phyloP scores from a whole-genome alignment of 192 early-diverging fungal genomes.

The Coemansia sp. region DNA sequence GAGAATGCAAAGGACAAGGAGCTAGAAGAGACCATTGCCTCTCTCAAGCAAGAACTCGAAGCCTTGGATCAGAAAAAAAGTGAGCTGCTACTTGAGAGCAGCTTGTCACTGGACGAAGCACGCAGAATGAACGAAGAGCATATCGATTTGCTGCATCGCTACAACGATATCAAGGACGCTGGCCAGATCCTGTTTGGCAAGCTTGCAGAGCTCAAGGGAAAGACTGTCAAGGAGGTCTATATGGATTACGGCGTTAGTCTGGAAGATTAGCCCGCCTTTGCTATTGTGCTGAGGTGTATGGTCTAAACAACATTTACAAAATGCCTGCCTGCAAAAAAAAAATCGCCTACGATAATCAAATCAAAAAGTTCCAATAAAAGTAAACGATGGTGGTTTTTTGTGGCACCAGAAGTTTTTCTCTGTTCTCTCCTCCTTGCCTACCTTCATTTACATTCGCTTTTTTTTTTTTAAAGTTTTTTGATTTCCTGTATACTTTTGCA shows the following conservation, averaged over 20 bases:
- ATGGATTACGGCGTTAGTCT: conserved; percentile 30
- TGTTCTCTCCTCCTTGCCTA: conserved; percentile 1
- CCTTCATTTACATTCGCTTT: background rate
- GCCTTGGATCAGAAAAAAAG: conserved; percentile 12
- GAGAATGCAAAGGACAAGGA: conserved; percentile 25
- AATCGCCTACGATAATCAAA: background rate
- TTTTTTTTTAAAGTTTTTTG: background rate
- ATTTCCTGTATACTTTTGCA: conserved; percentile 6
- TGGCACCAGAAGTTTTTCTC: background rate
- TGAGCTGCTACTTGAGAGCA: conserved; percentile 9
- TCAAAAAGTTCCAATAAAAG: background rate
- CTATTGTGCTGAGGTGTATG: no score
- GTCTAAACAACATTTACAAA: no score
- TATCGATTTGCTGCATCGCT: conserved; percentile 46
- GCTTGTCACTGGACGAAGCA: conserved; percentile 29
- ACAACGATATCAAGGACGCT: conserved; percentile 53
- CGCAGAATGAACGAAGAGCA: conserved; percentile 32
- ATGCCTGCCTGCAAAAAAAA: no score
- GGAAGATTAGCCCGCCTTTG: conserved; percentile 6
- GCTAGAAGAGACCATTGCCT: conserved; percentile 17
- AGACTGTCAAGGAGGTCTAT: conserved; percentile 49
- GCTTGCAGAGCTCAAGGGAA: conserved; percentile 47
- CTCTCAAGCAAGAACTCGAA: conserved; percentile 23
- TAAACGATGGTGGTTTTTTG: background rate
- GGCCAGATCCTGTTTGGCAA: conserved; percentile 52